phyloP scores from a whole-genome alignment of 225 moss, liverwort and hornwort genomes.

The Sphagnum contortum region DNA sequence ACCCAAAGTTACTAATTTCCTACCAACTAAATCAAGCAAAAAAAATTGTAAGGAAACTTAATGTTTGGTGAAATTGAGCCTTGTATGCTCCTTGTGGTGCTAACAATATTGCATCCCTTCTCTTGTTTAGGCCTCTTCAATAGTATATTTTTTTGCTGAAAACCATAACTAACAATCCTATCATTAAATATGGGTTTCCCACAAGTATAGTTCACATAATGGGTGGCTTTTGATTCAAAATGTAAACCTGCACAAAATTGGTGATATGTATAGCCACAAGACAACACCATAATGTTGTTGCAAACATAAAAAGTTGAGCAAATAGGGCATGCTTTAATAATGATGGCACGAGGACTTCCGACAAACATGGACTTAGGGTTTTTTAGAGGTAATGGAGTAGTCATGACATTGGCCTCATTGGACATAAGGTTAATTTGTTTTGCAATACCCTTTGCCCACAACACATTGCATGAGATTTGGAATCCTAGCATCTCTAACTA shows the following conservation, averaged over 20 bases:
- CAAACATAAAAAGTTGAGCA: background rate
- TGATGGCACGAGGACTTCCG: background rate
- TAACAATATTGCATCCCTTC: background rate
- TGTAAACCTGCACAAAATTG: background rate
- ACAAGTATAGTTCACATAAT: background rate
- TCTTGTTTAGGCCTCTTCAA: background rate
- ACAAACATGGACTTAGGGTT: background rate
- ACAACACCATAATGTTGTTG: background rate
- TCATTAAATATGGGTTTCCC: background rate
- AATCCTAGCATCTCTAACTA: too few species aligned
- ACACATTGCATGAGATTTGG: too few species aligned
- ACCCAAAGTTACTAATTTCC: too few species aligned
- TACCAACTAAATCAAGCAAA: too few species aligned
- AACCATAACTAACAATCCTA: background rate
- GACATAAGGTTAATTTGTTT: too few species aligned
- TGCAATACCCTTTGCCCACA: too few species aligned
- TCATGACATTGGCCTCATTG: background rate
- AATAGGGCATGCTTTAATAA: background rate
- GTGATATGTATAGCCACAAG: constrained; percentile 2
- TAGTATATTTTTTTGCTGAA: too few species aligned
- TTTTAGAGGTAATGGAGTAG: too few species aligned
- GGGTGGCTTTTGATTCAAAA: background rate
- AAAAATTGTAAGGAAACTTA: too few species aligned
- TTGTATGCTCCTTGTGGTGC: background rate
- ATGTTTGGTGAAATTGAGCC: too few species aligned